Base-by-base conservation (phyloP, 164 flowering plant genomes). In the Santalum album region DNA sequence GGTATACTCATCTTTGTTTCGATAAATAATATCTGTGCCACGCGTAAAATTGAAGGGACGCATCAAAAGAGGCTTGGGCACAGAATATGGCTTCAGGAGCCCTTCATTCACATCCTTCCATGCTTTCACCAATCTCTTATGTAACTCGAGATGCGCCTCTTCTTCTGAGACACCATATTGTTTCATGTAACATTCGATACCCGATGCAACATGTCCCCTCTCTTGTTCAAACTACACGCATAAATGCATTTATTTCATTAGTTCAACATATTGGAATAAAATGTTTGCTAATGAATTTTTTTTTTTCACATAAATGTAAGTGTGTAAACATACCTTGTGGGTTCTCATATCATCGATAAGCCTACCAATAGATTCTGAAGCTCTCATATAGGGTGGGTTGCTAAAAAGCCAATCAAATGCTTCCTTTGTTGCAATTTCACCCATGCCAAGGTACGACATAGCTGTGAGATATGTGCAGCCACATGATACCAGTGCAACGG, bases 191-290 rank as follows among this genome's bases (percentile, higher is more conserved):
- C 73, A 74, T 42, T 77, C 69, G 0, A 74, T 53, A 1, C 45
- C 54, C 0, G 81, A 68, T 0, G 74, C 58, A 14, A 51, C 61
- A 32, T 69, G 70, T 6, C 58, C 77, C 46, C 77, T 54, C 45
- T 66, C 26, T 55, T 79, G 74, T 51, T 79, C 78, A 43, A 67
- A 63, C 77, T 76, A n/a, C n/a, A n/a, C n/a, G n/a, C n/a, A n/a
- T n/a, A n/a, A n/a, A n/a, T n/a, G n/a, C n/a, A n/a, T n/a, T n/a
- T n/a, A n/a, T n/a, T n/a, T n/a, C n/a, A n/a, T n/a, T n/a, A n/a
- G n/a, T n/a, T n/a, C n/a, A n/a, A n/a, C n/a, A n/a, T n/a, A n/a
- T n/a, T n/a, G n/a, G n/a, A n/a, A n/a, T 52, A 32, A 2, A 5
- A 6, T n/a, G 1, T 21, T 18, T 42, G 26, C 16, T 36, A 6